Evolutionary conservation across 208 protist species (phyloP).

Genomic region (Trypanosoma lewisi): DNA sequence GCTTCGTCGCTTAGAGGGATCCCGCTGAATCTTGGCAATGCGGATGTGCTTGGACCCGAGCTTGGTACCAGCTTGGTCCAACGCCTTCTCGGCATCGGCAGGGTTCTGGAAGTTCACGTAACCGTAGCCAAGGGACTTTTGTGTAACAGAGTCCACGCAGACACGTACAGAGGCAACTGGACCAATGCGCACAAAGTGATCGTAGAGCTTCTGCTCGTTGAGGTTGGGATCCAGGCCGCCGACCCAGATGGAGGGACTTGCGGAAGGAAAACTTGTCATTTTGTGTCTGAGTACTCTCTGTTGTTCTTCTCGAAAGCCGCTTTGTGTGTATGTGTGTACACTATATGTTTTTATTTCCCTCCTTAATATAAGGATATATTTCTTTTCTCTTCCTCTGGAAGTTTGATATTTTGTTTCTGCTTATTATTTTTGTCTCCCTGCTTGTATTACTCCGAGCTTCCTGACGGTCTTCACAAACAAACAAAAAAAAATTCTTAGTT

Average conservation of each 20-base stretch:
- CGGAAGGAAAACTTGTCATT: slow-evolving; percentile 42
- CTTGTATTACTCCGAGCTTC: too few species aligned
- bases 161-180: slow-evolving; percentile 97
- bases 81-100: slow-evolving; percentile 97
- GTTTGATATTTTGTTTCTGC: too few species aligned
- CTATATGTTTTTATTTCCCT: slow-evolving; percentile 7
- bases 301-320: neutral
- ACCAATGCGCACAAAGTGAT: slow-evolving; percentile 97
- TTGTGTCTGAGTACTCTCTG: slow-evolving; percentile 9
- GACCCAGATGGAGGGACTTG: slow-evolving; percentile 97
- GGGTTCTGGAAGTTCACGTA: slow-evolving; percentile 99
- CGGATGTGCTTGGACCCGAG: slow-evolving; percentile 94
- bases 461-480: too few species aligned
- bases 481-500: neutral
- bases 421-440: too few species aligned
- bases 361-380: neutral
- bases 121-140: slow-evolving; percentile 98
- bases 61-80: slow-evolving; percentile 96
- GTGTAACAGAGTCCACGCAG: slow-evolving; percentile 95
- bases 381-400: slow-evolving; percentile 10
- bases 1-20: slow-evolving; percentile 96
- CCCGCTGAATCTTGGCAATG: slow-evolving; percentile 99
- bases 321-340: slow-evolving; percentile 27
- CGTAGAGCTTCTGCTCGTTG: slow-evolving; percentile 96
- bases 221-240: slow-evolving; percentile 95